These are phyloP conservation scores for Tolypocladium ovalisporum DNA, from an alignment of 2,329 filamentous ascomycete genomes.

Conservation along the genomic window DNA sequence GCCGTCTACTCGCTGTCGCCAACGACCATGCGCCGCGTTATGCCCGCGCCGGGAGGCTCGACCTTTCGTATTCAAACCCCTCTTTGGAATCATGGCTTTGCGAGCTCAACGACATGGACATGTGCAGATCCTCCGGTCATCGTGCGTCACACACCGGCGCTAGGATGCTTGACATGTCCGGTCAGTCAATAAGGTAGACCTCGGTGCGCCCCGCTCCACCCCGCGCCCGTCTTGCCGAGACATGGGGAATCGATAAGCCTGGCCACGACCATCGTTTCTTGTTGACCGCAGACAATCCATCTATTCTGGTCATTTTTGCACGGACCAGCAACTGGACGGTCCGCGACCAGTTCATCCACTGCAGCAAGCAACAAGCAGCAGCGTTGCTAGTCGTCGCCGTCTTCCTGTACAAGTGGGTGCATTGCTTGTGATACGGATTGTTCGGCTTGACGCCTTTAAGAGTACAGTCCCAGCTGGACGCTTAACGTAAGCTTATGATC, in stretches of 20 bases:
- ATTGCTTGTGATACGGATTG: background rate
- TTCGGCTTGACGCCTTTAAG: background rate
- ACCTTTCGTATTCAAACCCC: background rate
- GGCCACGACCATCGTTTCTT: background rate
- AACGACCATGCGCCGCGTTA: background rate
- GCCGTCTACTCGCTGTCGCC: background rate
- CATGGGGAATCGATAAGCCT: background rate
- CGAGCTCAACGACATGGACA: background rate
- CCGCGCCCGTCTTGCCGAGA: background rate
- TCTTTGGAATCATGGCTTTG: background rate
- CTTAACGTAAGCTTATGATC: background rate
- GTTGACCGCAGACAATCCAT: background rate
- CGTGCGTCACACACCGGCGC: background rate
- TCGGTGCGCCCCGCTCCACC: background rate
- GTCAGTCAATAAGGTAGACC: background rate
- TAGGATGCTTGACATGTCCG: background rate
- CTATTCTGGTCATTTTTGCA: background rate
- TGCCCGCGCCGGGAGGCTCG: background rate
- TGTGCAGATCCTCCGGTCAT: background rate
- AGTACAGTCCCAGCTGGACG: background rate
- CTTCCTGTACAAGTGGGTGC: too few species aligned
- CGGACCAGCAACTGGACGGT: background rate
- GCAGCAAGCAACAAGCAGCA: background rate
- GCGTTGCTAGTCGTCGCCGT: background rate
- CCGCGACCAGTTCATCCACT: background rate